phyloP scores from a whole-genome alignment of 257 asterid species.

The Prunella vulgaris region DNA sequence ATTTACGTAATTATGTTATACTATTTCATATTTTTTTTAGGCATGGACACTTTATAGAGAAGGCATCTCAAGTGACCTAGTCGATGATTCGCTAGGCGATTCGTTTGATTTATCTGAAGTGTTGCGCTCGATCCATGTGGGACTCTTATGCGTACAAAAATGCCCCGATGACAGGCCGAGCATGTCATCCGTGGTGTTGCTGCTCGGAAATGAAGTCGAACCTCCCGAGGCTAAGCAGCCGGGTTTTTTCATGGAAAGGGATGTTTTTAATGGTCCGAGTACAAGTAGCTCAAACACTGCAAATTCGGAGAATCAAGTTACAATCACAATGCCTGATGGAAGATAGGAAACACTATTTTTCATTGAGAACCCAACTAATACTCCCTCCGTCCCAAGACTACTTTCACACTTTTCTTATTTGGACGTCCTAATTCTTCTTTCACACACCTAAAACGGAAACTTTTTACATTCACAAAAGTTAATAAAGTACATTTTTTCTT shows the following conservation, averaged over 20 bases:
- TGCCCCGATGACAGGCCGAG: background rate
- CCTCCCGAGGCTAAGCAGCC: background rate
- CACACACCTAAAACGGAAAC: no score
- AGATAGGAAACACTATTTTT: background rate
- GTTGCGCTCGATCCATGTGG: background rate
- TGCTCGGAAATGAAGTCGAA: background rate
- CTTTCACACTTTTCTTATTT: no score
- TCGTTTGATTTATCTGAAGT: background rate
- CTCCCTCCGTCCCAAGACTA: no score
- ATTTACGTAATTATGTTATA: no score
- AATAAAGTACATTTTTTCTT: no score
- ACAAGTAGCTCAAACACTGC: background rate
- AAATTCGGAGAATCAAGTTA: background rate
- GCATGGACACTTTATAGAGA: background rate
- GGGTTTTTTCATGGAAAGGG: background rate
- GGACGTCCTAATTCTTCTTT: no score
- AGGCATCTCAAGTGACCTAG: background rate
- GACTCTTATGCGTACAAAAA: background rate
- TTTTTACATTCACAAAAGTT: no score
- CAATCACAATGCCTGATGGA: background rate
- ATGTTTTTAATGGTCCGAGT: background rate
- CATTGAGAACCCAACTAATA: no score
- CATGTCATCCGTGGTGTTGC: background rate
- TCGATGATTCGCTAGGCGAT: background rate
- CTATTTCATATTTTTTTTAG: background rate